Evolutionary conservation across 2,329 filamentous ascomycete species (phyloP).

Genomic region (Xylaria sp.): DNA sequence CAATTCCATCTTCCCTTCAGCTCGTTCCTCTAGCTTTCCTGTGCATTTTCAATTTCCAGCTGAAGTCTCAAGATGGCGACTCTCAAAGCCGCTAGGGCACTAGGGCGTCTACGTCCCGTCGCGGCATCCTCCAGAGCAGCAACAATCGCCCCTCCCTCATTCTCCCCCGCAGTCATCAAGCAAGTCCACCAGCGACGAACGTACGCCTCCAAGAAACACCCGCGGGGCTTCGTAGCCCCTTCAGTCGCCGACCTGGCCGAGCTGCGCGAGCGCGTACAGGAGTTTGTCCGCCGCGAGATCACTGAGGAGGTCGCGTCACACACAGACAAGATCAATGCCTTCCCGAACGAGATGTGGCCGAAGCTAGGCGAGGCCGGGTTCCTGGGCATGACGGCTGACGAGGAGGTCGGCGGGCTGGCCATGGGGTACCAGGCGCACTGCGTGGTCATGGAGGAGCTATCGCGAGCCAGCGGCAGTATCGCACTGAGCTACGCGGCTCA

Average conservation of each 20-base stretch:
- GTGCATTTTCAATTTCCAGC: neutral
- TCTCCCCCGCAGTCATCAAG: slow-evolving; percentile 36
- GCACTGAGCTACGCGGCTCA: slow-evolving; percentile 94
- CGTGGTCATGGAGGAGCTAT: slow-evolving; percentile 93
- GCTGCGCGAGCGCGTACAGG: slow-evolving; percentile 81
- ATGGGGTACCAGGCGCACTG: slow-evolving; percentile 98
- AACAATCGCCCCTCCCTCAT: slow-evolving; percentile 22
- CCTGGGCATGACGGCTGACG: slow-evolving; percentile 90
- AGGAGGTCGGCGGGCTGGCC: slow-evolving; percentile 84
- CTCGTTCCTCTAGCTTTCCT: neutral
- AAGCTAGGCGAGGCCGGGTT: slow-evolving; percentile 92
- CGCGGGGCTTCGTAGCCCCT: slow-evolving; percentile 69
- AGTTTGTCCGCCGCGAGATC: slow-evolving; percentile 89
- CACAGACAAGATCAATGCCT: slow-evolving; percentile 87
- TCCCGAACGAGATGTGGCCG: slow-evolving; percentile 89
- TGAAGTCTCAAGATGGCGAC: slow-evolving; percentile 47
- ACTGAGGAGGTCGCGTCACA: slow-evolving; percentile 78
- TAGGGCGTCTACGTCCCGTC: slow-evolving; percentile 33
- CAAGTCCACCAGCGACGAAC: slow-evolving; percentile 41
- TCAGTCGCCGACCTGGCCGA: slow-evolving; percentile 76
- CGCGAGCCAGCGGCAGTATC: slow-evolving; percentile 81
- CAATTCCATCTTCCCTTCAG: slow-evolving; percentile 17
- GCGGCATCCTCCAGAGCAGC: slow-evolving; percentile 26
- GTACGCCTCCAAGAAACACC: slow-evolving; percentile 66
- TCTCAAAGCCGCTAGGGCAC: slow-evolving; percentile 46